phyloP scores from a whole-genome alignment of 768 basidiomycete genomes.

The Podaxis mareebaensis region DNA sequence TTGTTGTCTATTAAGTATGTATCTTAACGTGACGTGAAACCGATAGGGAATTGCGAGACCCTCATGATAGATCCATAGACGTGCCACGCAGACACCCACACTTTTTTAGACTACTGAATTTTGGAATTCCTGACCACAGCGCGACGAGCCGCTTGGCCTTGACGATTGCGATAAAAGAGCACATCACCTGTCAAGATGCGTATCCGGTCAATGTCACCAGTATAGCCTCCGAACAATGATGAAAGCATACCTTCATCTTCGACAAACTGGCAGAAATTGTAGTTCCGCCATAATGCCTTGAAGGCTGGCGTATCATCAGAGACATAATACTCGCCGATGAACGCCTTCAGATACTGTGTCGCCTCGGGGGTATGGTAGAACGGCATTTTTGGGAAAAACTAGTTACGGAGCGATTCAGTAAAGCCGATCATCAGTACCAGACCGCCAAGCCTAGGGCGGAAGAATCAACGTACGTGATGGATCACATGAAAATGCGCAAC shows the following conservation, averaged over 20 bases:
- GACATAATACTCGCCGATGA: slow-evolving; percentile 53
- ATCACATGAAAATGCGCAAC: slow-evolving; percentile 66
- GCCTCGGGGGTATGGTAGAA: slow-evolving; percentile 58
- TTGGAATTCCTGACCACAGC: slow-evolving; percentile 23
- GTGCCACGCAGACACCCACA: neutral
- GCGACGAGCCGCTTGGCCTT: slow-evolving; percentile 37
- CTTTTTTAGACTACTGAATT: no score
- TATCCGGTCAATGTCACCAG: neutral
- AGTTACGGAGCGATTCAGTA: slow-evolving; percentile 14
- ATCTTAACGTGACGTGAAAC: neutral
- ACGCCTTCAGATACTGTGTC: slow-evolving; percentile 46
- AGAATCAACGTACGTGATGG: slow-evolving; percentile 48
- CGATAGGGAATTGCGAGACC: neutral
- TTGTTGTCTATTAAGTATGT: no score
- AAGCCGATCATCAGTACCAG: neutral
- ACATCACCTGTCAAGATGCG: slow-evolving; percentile 33
- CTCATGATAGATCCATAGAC: neutral
- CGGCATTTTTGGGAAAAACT: slow-evolving; percentile 64
- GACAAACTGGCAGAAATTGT: slow-evolving; percentile 58
- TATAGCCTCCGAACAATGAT: neutral
- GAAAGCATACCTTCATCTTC: slow-evolving; percentile 47
- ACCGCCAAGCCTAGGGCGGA: neutral
- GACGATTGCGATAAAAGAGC: slow-evolving; percentile 46
- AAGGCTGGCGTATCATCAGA: slow-evolving; percentile 40
- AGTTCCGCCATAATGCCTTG: slow-evolving; percentile 53